phyloP scores from a whole-genome alignment of 129 eudicot genomes.

The Dittrichia graveolens region DNA sequence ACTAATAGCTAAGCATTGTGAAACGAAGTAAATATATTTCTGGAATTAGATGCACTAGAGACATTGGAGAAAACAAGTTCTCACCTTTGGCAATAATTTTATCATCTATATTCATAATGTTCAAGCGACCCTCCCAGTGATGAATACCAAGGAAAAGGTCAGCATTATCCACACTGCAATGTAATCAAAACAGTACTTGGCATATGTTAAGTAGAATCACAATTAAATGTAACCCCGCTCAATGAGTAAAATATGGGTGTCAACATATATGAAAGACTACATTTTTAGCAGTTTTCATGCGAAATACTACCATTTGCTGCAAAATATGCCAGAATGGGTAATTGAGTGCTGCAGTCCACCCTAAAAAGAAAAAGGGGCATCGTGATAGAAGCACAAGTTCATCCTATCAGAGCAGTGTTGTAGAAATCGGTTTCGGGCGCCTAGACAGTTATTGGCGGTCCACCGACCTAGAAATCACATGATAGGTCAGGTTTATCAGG shows the following conservation, averaged over 20 bases:
- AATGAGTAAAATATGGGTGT: background rate
- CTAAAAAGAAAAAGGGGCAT: too few relatives aligned
- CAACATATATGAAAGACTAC: too few relatives aligned
- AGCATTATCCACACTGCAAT: constrained; percentile 26
- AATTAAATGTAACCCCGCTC: background rate
- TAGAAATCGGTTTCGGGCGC: too few relatives aligned
- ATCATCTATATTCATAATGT: constrained; percentile 51
- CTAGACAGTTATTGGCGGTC: too few relatives aligned
- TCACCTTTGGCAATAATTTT: constrained; percentile 49
- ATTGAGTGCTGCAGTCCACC: too few relatives aligned
- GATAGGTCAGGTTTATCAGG: too few relatives aligned
- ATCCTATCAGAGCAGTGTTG: too few relatives aligned
- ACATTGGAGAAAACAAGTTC: constrained; percentile 11
- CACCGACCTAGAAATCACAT: too few relatives aligned
- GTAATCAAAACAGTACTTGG: background rate
- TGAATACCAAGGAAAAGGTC: constrained; percentile 28
- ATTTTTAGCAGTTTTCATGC: too few relatives aligned
- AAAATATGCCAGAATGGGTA: too few relatives aligned
- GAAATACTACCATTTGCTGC: too few relatives aligned
- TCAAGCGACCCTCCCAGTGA: constrained; percentile 42
- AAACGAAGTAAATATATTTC: background rate
- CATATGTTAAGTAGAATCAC: background rate
- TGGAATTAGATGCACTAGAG: constrained; percentile 1
- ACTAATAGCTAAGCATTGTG: constrained; percentile 16
- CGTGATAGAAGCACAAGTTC: too few relatives aligned